Evolutionary conservation across 257 asterid species (phyloP), one percentile per base, ranked within the genome.

Genomic region (Solanum dulcamara): DNA sequence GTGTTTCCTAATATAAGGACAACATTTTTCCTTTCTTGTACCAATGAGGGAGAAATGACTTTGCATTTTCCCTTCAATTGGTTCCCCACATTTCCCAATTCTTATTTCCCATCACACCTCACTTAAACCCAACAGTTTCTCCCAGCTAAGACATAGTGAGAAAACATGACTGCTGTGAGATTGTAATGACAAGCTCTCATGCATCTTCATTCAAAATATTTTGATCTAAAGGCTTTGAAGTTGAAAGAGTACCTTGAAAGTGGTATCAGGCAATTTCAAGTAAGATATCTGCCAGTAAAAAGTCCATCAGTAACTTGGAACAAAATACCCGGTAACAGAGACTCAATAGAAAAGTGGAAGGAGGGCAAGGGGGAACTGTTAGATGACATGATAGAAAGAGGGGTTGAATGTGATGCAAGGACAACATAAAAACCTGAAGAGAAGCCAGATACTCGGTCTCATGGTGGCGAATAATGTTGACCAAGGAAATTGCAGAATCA

Each of bases 391-490:
- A 70, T 64, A 24, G 85, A 85, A 40, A 72, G 74, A 79, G 68
- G 24, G 85, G 33, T 51, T 53, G 33, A 28, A 14, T 14, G 44
- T 17, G 85, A 66, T 28, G 59, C 40, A 83, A 37, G 77, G 66
- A 66, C 33, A 51, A 82, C 48, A 26, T 18, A 42, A 66, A 11
- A 85, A 96, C 98, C 99, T 95, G 98, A 66, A 96, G 96, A 75
- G 97, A 90, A 86, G 90, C 87, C 42, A 96, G 93, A 89, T 95
- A 95, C 87, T 94, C 98, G 0, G 94, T 91, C 91, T 96, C 99
- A 62, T 95, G 98, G 90, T 93, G 93, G 89, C 98, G 96, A 85
- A 96, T 92, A 53, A 94, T 94, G 90, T 88, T 90, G 70, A 90
- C 89, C 90, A 95, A 88, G 51, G 98, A 88, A 88, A 90, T 62